A percentile compares a stretch with the other conserved stretches of the same genome.
Conservation (phyloP, 257 asterid genomes). For the Ballota nigra region DNA sequence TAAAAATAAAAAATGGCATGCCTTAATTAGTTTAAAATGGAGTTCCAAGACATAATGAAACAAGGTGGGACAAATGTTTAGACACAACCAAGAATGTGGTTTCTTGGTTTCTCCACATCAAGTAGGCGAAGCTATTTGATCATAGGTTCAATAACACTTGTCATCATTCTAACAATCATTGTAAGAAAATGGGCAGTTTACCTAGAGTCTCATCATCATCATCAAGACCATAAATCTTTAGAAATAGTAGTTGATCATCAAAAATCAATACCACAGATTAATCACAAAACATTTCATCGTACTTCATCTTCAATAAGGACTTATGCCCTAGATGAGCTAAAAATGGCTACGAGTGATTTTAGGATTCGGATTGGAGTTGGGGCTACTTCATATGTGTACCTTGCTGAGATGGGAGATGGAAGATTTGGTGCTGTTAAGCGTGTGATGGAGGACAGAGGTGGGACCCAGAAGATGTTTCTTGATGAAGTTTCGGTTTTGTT, state of each 20-base stretch:
- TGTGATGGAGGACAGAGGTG: slow-evolving; percentile 71
- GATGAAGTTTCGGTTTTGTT: slow-evolving; percentile 85
- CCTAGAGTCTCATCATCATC: slow-evolving; percentile 19
- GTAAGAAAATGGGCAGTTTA: slow-evolving; percentile 41
- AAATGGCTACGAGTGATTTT: slow-evolving; percentile 58
- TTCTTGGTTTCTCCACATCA: slow-evolving; percentile 57
- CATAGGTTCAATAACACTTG: slow-evolving; percentile 47
- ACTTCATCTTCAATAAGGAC: slow-evolving; percentile 45
- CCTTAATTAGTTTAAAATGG: neutral
- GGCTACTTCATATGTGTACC: slow-evolving; percentile 68
- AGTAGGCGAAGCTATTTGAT: slow-evolving; percentile 47
- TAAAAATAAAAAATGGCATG: neutral
- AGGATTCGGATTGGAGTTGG: slow-evolving; percentile 63
- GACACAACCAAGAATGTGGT: slow-evolving; percentile 39
- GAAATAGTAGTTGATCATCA: neutral
- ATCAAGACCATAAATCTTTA: slow-evolving; percentile 6
- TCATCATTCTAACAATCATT: slow-evolving; percentile 43
- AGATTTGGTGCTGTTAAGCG: slow-evolving; percentile 70
- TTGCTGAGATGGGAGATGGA: slow-evolving; percentile 67
- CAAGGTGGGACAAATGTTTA: neutral
- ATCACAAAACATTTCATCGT: neutral
- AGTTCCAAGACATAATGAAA: slow-evolving; percentile 23
- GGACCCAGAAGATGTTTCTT: slow-evolving; percentile 69
- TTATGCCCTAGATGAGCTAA: slow-evolving; percentile 59
- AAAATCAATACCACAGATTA: neutral